Evolutionary conservation across 2,329 filamentous ascomycete genomes (phyloP), one percentile per base, ranked within the genome.

Genomic region (Fusarium verticillioides): DNA sequence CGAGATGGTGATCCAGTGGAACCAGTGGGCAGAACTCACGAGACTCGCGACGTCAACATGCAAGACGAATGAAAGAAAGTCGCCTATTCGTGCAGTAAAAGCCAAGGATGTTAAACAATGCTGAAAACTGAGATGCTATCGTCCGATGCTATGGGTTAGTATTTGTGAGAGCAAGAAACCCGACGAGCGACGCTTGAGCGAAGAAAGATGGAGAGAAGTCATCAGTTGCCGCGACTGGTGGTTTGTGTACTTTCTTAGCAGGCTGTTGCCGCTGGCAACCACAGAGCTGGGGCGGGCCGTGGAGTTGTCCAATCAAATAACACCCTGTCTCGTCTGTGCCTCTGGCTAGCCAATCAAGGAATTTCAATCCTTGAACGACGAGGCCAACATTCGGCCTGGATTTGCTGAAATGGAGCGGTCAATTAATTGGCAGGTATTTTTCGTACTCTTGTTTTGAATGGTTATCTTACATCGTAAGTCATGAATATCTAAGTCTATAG

Each of bases 231-330:
- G 57, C 75, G 66, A 67, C 72, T 56, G 68, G 60, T 77, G 74
- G 74, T 81, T 81, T 82, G 80, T 82, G 79, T 82, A 82, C 78
- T 80, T 81, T 79, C 67, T 64, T 28, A 30, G 61, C 34, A 58
- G 56, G 59, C 57, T 71, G 80, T 82, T 82, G 80, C 80, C 67
- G 76, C 32, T 80, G 77, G 74, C 79, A 80, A 80, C 79, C 62
- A 43, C 36, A 16, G 21, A 59, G 28, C 28, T 28, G 28, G 23
- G 34, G 58, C 60, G 53, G 46, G 39, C 5, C 26, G 4, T 34
- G 19, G 15, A 28, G 28, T 46, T 10, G 18, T 23, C 72, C 72
- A 74, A 74, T 73, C 46, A 73, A 36, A 59, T 36, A 65, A 58
- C 46, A 69, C 32, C 59, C 15, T 52, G 28, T 26, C 34, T 36